Conservation (phyloP, 176 grass and related monocot genomes). For the Carex pumila region DNA sequence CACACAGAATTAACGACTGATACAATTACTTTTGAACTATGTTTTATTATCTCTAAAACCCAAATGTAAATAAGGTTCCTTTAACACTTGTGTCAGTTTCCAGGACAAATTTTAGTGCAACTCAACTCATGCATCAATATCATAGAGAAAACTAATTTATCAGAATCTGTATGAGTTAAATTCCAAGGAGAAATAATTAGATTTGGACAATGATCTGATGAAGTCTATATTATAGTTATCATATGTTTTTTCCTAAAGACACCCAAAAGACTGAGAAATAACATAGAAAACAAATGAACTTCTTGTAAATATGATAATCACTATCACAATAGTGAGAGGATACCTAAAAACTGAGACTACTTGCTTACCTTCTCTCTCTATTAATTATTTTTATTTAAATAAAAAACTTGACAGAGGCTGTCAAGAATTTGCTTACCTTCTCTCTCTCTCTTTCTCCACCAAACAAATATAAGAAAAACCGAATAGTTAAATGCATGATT, state of each 20-base stretch:
- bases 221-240: not conserved
- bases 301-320: not conserved
- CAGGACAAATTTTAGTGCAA: not conserved
- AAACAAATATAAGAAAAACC: not conserved
- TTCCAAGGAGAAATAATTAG: not conserved
- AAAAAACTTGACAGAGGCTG: too few species aligned
- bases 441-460: not conserved
- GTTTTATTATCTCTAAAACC: not conserved
- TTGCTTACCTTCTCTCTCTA: not conserved
- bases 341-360: not conserved
- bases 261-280: not conserved
- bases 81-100: not conserved
- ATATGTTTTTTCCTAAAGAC: not conserved
- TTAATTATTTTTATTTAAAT: too few species aligned
- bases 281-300: not conserved
- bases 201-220: not conserved
- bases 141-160: not conserved
- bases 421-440: not conserved
- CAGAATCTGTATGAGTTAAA: not conserved
- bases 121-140: not conserved
- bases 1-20: not conserved
- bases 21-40: not conserved
- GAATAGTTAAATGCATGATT: not conserved
- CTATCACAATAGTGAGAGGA: not conserved
- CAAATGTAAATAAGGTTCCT: not conserved